Evolutionary conservation across 768 basidiomycete species (phyloP).

Genomic region (Pisolithus albus): DNA sequence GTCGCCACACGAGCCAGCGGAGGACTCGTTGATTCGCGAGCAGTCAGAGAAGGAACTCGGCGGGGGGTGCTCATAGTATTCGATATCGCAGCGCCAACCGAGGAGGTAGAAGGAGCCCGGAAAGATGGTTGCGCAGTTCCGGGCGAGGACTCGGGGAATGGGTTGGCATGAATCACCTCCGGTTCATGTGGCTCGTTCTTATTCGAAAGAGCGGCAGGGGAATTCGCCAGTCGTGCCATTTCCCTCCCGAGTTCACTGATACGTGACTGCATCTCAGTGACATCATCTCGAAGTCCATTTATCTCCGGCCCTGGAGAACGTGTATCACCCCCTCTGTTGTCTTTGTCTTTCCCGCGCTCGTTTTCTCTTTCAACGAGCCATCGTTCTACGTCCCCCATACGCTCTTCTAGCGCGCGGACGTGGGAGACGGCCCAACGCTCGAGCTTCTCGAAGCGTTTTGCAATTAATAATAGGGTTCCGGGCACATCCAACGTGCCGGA

Average conservation of each 20-base stretch:
- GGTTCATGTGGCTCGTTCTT: slow-evolving; percentile 41
- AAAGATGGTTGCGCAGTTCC: slow-evolving; percentile 22
- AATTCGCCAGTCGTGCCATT: slow-evolving; percentile 65
- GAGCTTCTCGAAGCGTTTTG: slow-evolving; percentile 76
- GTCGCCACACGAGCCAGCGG: slow-evolving; percentile 47
- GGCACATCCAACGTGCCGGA: slow-evolving; percentile 71
- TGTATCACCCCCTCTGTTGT: slow-evolving; percentile 21
- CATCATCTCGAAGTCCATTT: slow-evolving; percentile 54
- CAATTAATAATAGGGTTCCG: slow-evolving; percentile 66
- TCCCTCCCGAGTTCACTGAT: slow-evolving; percentile 71
- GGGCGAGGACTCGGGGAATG: slow-evolving; percentile 44
- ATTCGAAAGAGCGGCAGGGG: slow-evolving; percentile 39
- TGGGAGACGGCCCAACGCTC: slow-evolving; percentile 89
- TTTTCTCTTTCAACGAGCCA: slow-evolving; percentile 85
- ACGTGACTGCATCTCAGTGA: slow-evolving; percentile 67
- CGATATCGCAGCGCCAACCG: slow-evolving; percentile 6
- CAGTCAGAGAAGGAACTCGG: slow-evolving; percentile 33
- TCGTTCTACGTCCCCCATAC: slow-evolving; percentile 87
- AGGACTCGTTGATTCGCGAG: slow-evolving; percentile 58
- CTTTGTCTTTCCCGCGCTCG: slow-evolving; percentile 41
- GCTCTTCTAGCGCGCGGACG: slow-evolving; percentile 81
- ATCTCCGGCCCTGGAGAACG: slow-evolving; percentile 33
- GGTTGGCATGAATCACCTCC: slow-evolving; percentile 38
- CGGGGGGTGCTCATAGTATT: slow-evolving; percentile 24
- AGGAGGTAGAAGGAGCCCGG: slow-evolving; percentile 11